These are phyloP conservation scores for Exserohilum rostratum DNA, from an alignment of 2,329 filamentous ascomycete genomes.

Conservation along the genomic window DNA sequence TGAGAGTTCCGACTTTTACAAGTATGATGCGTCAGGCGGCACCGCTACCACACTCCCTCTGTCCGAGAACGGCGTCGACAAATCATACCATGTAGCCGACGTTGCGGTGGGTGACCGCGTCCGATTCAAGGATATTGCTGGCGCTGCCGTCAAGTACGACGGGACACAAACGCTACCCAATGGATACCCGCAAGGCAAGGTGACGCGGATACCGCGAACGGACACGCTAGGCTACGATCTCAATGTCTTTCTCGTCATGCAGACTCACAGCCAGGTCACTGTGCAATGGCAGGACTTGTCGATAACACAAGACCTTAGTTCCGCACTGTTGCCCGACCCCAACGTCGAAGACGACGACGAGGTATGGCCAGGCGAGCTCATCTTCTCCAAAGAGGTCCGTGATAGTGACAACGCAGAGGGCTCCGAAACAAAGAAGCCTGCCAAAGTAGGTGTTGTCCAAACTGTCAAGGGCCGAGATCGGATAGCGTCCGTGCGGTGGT, in stretches of 20 bases:
- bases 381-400: conserved; percentile 54
- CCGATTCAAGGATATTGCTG: conserved; percentile 60
- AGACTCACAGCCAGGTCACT: conserved; percentile 56
- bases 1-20: conserved; percentile 49
- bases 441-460: conserved; percentile 63
- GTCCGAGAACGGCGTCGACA: conserved; percentile 30
- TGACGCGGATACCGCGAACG: conserved; percentile 54
- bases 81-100: conserved; percentile 46
- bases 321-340: conserved; percentile 56
- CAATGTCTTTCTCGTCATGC: conserved; percentile 61
- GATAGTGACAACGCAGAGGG: conserved; percentile 17
- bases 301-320: conserved; percentile 55
- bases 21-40: conserved; percentile 51
- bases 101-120: conserved; percentile 57
- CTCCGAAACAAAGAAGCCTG: conserved; percentile 49
- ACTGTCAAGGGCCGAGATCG: conserved; percentile 61
- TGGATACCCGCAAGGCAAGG: conserved; percentile 47
- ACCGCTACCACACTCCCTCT: conserved; percentile 31
- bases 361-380: conserved; percentile 63
- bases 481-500: conserved; percentile 64
- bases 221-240: conserved; percentile 63
- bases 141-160: conserved; percentile 60
- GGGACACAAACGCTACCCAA: conserved; percentile 34
- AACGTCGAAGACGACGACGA: conserved; percentile 62
- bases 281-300: conserved; percentile 66